Base-by-base conservation (phyloP, 345 rosid genomes). In the Eucalyptus polyanthemos region DNA sequence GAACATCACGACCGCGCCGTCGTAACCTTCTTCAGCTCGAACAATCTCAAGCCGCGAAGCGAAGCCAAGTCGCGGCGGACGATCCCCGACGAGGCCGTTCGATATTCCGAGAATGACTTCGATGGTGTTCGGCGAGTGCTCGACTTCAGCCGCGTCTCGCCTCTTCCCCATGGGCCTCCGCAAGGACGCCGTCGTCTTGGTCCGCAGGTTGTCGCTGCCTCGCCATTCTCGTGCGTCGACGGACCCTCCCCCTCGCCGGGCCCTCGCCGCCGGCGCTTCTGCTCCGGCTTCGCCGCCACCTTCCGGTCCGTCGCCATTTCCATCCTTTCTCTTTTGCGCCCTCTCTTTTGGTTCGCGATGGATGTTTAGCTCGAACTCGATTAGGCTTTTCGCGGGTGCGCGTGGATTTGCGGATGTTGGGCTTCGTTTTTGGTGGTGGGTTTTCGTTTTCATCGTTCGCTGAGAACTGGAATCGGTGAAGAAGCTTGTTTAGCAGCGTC, bases 161-260 rank as follows among this genome's bases (percentile, higher is more conserved):
- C 94, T 72, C 92, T 94, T 90, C 88, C 96, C 91, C 87, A 92
- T 67, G 86, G 92, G 76, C 86, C 94, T 42, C 94, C 93, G 29
- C 91, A 92, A 88, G 86, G 94, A 50, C 92, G 91, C 87, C 90
- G 25, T 40, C 51, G 65, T 49, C 24, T 53, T 80, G 49, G 22
- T 50, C 37, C 65, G 80, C 50, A 86, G 80, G 16, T 16, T 87
- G 89, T 80, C 86, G 89, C 89, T 49, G 86, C 89, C 80, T 49
- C 54, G 58, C 42, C 85, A 8, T 25, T 34, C 53, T n/a, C 29
- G 47, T 14, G 56, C 47, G 8, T 17, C 44, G 51, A 88, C 6
- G 31, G 51, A 6, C 80, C 87, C 81, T 72, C 4, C 45, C 87
- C 83, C 90, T 80, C 86, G 89, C 86, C 80, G 88, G 6, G 31